Evolutionary conservation across 352 stramenopile genomes (phyloP), one percentile per base, ranked within the genome.

Genomic region (Phytopythium kandeliae): DNA sequence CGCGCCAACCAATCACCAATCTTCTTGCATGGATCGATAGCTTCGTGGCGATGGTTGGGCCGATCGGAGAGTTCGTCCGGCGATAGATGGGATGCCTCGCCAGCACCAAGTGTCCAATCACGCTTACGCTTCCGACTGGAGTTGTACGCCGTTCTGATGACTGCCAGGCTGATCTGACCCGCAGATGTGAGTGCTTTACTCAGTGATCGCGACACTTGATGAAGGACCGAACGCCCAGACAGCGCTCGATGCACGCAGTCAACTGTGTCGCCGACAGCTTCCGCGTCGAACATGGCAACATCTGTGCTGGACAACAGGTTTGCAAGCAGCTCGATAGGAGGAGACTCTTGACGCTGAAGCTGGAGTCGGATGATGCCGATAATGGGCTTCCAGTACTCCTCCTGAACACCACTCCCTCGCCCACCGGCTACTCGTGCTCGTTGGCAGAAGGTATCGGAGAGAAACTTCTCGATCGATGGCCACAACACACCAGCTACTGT

Each of bases 1-100:
- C 66, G 52, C 36, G 78, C 25, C 36, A 85, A 51, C 68, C 68
- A 85, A 42, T 30, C 36, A 6, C 62, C 60, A 45, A 85, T n/a
- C 17, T 60, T 69, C 34, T 78, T 65, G 38, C 68, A 50, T 6
- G 67, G 43, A 31, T 65, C 46, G 1, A 16, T 21, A 33, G 19
- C 16, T 24, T 26, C 30, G 26, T 33, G 47, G 2, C 5, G 10
- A 21, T 42, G n/a, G 3, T 8, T 16, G 1, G 16, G 6, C 3
- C 11, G 0, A 2, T 21, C 31, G 13, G 35, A 43, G 16, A 43
- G 33, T 24, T 44, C 34, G n/a, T 34, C 35, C 15, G 17, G 3
- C n/a, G 28, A 35, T 5, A 26, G 37, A 1, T 26, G 8, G 17
- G 11, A 19, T 7, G 17, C 10, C 6, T 37, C 43, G 12, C 13